A percentile compares a stretch with the other conserved stretches of the same genome.
Evolutionary conservation across 2,329 filamentous ascomycete species (phyloP).

Genomic region (Huntiella savannae): DNA sequence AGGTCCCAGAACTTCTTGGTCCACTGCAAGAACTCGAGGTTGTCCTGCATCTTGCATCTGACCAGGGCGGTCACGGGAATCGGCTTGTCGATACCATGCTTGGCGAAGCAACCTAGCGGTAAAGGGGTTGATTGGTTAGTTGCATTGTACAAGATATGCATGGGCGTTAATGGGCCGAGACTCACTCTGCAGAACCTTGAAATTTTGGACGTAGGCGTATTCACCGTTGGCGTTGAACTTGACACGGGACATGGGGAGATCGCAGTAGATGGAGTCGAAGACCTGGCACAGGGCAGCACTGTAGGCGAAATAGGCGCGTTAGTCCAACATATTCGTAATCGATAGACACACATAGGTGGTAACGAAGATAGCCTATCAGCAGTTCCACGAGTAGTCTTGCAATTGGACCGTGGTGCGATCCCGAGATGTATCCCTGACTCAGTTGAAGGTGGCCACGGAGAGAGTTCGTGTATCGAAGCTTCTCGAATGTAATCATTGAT

Average conservation of each 20-base stretch:
- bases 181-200: conserved; percentile 91
- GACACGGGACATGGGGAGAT: conserved; percentile 86
- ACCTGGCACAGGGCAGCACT: conserved; percentile 93
- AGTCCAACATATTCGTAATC: background rate
- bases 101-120: conserved; percentile 55
- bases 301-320: conserved; percentile 12
- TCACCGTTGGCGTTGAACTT: conserved; percentile 97
- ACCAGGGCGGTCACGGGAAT: conserved; percentile 75
- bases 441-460: no score
- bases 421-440: no score
- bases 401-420: no score
- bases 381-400: no score
- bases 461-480: no score
- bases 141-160: no score
- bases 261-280: conserved; percentile 94
- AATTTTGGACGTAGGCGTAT: conserved; percentile 96
- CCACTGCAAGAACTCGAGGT: conserved; percentile 97
- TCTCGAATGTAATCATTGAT: no score
- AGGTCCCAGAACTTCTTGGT: conserved; percentile 95
- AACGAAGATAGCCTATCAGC: no score
- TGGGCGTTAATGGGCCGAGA: conserved; percentile 12
- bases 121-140: background rate
- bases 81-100: conserved; percentile 74
- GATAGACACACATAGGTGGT: no score
- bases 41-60: conserved; percentile 99